phyloP scores from a whole-genome alignment of 1,284 basidiomycete species.

The Cutaneotrichosporon sp. region DNA sequence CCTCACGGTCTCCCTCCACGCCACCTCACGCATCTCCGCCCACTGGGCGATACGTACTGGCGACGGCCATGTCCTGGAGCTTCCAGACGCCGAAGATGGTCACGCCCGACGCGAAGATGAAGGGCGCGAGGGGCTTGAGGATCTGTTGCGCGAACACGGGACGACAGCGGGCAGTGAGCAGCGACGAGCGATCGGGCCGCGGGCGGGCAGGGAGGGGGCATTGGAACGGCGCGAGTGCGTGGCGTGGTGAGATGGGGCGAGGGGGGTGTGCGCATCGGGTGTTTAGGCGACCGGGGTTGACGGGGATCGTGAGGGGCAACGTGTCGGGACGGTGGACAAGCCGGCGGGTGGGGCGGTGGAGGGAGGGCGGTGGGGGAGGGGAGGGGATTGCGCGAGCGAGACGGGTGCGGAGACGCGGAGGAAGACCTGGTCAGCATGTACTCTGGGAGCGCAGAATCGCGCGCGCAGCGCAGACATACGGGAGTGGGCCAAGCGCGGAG shows the following conservation, averaged over 20 bases:
- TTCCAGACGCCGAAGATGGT: conserved; percentile 44
- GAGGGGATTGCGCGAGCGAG: not conserved
- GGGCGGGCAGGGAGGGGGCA: no score
- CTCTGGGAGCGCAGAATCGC: no score
- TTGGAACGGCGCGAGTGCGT: no score
- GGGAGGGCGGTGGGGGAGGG: not conserved
- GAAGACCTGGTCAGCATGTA: conserved; percentile 15
- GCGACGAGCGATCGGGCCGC: no score
- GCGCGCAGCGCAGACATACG: conserved; percentile 18
- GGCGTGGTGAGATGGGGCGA: no score
- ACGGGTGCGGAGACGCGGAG: not conserved
- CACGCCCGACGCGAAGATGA: conserved; percentile 44
- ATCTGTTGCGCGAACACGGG: conserved; percentile 28
- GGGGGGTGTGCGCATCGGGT: not conserved
- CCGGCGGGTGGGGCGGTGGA: no score
- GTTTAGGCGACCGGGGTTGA: no score
- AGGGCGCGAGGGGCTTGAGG: conserved; percentile 47
- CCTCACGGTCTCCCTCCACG: not conserved
- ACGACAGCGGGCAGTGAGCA: no score
- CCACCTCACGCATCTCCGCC: not conserved
- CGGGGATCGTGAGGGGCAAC: no score
- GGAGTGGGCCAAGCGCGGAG: conserved; percentile 52
- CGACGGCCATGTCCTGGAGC: conserved; percentile 41
- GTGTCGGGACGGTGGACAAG: no score
- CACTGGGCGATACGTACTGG: conserved; percentile 41